These are phyloP conservation scores for Monosporascus ibericus DNA, from an alignment of 2,329 filamentous ascomycete species.

Conservation along the genomic window DNA sequence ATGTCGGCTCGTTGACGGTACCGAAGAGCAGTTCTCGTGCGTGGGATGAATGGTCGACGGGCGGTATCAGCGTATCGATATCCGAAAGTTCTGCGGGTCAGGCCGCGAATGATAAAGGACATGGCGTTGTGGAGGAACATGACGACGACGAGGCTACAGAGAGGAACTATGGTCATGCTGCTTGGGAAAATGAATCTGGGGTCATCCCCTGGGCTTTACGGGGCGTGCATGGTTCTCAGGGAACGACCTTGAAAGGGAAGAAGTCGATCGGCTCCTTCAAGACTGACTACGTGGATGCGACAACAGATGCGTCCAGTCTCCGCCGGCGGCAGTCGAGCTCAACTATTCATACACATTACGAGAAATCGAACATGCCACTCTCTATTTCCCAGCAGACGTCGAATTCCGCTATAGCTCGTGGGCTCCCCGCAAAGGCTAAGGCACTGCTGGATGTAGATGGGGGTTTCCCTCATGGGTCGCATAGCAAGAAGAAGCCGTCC, in stretches of 20 bases:
- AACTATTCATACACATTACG: slow-evolving; percentile 52
- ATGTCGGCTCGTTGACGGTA: slow-evolving; percentile 28
- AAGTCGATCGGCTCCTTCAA: slow-evolving; percentile 20
- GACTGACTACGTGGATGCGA: slow-evolving; percentile 18
- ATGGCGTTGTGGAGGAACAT: slow-evolving; percentile 20
- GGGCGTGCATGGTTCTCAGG: slow-evolving; percentile 10
- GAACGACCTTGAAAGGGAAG: slow-evolving; percentile 15
- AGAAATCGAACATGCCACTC: slow-evolving; percentile 48
- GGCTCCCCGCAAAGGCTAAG: slow-evolving; percentile 41
- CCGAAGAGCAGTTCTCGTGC: slow-evolving; percentile 14
- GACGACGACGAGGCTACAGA: slow-evolving; percentile 14
- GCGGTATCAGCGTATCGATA: slow-evolving; percentile 38
- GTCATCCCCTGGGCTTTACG: slow-evolving; percentile 32
- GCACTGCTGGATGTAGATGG: slow-evolving; percentile 41
- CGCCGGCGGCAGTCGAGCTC: slow-evolving; percentile 46
- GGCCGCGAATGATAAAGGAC: slow-evolving; percentile 20
- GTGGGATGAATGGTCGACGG: slow-evolving; percentile 39
- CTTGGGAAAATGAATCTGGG: slow-evolving; percentile 44
- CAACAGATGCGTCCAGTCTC: slow-evolving; percentile 38
- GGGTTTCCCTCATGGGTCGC: slow-evolving; percentile 16
- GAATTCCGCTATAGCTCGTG: slow-evolving; percentile 52
- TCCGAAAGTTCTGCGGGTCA: slow-evolving; percentile 35
- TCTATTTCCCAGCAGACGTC: slow-evolving; percentile 55
- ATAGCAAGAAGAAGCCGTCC: slow-evolving; percentile 42
- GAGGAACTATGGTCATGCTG: slow-evolving; percentile 19